phyloP scores from a whole-genome alignment of 139 green algal species.

The Choricystis sp. region DNA sequence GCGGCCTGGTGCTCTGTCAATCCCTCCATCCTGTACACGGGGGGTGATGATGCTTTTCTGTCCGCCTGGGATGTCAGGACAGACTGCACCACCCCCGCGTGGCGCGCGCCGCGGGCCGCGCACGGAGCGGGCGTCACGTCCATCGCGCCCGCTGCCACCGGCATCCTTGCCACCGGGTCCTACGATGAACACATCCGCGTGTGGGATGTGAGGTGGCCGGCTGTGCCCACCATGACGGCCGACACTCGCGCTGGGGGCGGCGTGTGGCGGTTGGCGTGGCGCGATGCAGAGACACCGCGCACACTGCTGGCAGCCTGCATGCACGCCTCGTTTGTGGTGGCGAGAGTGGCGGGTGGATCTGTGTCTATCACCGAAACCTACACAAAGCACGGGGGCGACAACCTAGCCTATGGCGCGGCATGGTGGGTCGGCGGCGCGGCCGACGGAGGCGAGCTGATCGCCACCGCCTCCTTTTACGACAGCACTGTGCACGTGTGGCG shows the following conservation, averaged over 20 bases:
- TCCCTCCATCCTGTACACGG: conserved; percentile 32
- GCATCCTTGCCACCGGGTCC: conserved; percentile 56
- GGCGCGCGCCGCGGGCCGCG: too few species aligned
- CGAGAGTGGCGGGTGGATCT: background rate
- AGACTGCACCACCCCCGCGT: too few species aligned
- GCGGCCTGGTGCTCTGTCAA: conserved; percentile 17
- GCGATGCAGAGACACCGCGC: conserved; percentile 22
- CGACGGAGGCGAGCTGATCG: conserved; percentile 2
- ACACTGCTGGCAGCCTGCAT: conserved; percentile 65
- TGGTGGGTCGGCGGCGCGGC: conserved; percentile 11
- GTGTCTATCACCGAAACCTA: conserved; percentile 12
- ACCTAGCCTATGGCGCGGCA: conserved; percentile 25
- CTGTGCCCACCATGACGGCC: conserved; percentile 10
- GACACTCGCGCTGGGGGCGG: conserved; percentile 44
- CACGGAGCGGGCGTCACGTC: conserved; percentile 74
- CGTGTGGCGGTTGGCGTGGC: conserved; percentile 70
- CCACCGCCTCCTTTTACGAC: conserved; percentile 33
- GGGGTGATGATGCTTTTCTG: conserved; percentile 47
- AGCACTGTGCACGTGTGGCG: conserved; percentile 27
- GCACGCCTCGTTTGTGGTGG: conserved; percentile 52
- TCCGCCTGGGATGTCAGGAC: conserved; percentile 34
- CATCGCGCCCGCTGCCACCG: conserved; percentile 23
- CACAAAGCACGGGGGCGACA: conserved; percentile 14
- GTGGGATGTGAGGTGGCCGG: conserved; percentile 50
- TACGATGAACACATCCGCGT: conserved; percentile 73